Percentiles rank a stretch among this genome's conserved stretches.
Evolutionary conservation across 352 stramenopile genomes (phyloP).

Genomic region (Phytophthora constricta): DNA sequence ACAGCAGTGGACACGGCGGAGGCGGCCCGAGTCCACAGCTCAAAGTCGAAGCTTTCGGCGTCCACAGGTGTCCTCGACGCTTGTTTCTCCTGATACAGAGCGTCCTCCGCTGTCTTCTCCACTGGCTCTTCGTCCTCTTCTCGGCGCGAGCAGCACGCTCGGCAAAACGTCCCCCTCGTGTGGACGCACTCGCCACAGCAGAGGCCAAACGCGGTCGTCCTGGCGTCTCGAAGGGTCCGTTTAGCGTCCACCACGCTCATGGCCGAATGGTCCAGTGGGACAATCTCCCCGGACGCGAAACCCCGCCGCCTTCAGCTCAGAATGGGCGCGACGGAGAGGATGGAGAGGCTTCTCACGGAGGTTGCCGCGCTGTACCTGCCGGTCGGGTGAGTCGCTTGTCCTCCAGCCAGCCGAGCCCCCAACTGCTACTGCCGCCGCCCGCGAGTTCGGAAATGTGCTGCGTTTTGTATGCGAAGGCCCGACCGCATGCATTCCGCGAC

Average conservation of each 20-base stretch:
- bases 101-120: slow-evolving; percentile 15
- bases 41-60: slow-evolving; percentile 43
- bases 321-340: background rate
- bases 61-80: too few relatives aligned
- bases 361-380: too few relatives aligned
- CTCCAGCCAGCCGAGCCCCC: too few relatives aligned
- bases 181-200: slow-evolving; percentile 9
- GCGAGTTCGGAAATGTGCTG: too few relatives aligned
- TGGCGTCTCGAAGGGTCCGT: slow-evolving; percentile 1
- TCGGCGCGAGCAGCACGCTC: background rate
- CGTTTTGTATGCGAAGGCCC: too few relatives aligned
- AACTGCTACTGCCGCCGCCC: too few relatives aligned
- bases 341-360: too few relatives aligned
- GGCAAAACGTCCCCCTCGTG: slow-evolving; percentile 4
- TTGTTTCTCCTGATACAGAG: background rate
- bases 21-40: slow-evolving; percentile 36
- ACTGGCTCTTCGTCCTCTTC: slow-evolving; percentile 7
- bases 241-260: background rate
- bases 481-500: too few relatives aligned
- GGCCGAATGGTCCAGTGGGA: slow-evolving; percentile 24
- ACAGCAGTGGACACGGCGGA: slow-evolving; percentile 37
- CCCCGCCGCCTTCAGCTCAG: too few relatives aligned
- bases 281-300: slow-evolving; percentile 24
- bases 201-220: slow-evolving; percentile 1
- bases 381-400: too few relatives aligned